Evolutionary conservation across 2,329 filamentous ascomycete species (phyloP), one percentile per base, ranked within the genome.

Genomic region (Trichoderma koningii): DNA sequence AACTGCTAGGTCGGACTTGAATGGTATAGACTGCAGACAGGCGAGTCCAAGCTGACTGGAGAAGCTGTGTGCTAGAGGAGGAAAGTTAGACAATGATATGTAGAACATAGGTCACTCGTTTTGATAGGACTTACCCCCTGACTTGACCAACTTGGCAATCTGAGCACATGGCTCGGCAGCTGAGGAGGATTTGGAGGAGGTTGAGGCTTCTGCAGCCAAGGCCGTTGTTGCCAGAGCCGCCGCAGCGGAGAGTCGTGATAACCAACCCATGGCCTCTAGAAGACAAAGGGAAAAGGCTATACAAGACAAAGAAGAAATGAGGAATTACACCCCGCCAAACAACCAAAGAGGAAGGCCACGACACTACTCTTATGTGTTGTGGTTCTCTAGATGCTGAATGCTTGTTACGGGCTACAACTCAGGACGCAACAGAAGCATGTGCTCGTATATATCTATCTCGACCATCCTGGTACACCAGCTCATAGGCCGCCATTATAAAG

Each of bases 21-120:
- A 68, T 19, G 67, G 67, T n/a, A 63, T 21, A 12, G 66, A 64
- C 23, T 63, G 23, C n/a, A 64, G 6, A 21, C 62, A 64, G 10
- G 61, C 50, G 19, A 63, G 42, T 41, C 19, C 51, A 63, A 63
- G 41, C 15, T 63, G 28, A 44, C 61, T 63, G 1, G 61, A 38
- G 30, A 63, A 63, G 5, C 1, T 1, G 1, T 2, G 1, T 7
- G 17, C 61, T 63, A n/a, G 4, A 2, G 5, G n/a, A 4, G 10
- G 3, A 38, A 5, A 38, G n/a, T 52, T 14, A 52, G 38, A 38
- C 5, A 5, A 15, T 2, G 26, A 15, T 3, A 28, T 34, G 28
- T 12, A 34, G 19, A 38, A 53, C 38, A n/a, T 4, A n/a, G n/a
- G 3, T 38, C 14, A 14, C 10, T 38, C 34, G 34, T 10, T 38